Evolutionary conservation across 2,329 filamentous ascomycete species (phyloP).

Genomic region (Sarocladiaceae sp.): DNA sequence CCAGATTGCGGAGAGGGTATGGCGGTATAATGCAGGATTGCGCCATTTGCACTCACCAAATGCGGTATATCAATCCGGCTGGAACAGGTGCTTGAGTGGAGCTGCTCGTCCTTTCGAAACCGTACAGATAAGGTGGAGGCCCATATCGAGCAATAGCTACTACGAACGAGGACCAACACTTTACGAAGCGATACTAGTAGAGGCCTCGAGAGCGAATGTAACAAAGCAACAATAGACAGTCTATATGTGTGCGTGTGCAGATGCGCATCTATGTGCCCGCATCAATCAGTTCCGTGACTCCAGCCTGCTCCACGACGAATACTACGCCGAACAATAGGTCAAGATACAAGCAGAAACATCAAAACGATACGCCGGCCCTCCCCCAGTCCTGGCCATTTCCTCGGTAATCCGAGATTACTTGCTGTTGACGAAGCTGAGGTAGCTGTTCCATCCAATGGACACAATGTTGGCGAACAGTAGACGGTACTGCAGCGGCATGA

Average conservation of each 20-base stretch:
- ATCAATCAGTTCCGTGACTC: constrained; percentile 8
- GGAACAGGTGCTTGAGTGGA: too few species aligned
- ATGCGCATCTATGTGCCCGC: constrained; percentile 6
- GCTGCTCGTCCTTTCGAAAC: too few species aligned
- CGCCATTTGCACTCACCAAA: background rate
- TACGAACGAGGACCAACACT: too few species aligned
- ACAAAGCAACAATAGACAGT: constrained; percentile 4
- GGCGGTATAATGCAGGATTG: constrained; percentile 6
- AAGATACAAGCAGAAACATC: background rate
- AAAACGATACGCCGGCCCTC: background rate
- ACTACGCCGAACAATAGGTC: background rate
- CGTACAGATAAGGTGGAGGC: too few species aligned
- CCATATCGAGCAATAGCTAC: too few species aligned
- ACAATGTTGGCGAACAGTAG: constrained; percentile 85
- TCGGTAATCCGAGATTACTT: constrained; percentile 19
- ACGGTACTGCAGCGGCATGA: constrained; percentile 78
- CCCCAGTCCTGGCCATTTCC: background rate
- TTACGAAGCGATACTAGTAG: too few species aligned
- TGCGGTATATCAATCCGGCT: too few species aligned
- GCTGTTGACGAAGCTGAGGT: constrained; percentile 59
- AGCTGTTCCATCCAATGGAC: constrained; percentile 63
- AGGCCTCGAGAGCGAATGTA: too few species aligned
- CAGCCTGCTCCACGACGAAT: background rate
- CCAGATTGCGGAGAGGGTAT: background rate
- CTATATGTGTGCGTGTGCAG: constrained; percentile 8